phyloP scores from a whole-genome alignment of 2,329 filamentous ascomycete species.

The Cryoendolithus antarcticus region DNA sequence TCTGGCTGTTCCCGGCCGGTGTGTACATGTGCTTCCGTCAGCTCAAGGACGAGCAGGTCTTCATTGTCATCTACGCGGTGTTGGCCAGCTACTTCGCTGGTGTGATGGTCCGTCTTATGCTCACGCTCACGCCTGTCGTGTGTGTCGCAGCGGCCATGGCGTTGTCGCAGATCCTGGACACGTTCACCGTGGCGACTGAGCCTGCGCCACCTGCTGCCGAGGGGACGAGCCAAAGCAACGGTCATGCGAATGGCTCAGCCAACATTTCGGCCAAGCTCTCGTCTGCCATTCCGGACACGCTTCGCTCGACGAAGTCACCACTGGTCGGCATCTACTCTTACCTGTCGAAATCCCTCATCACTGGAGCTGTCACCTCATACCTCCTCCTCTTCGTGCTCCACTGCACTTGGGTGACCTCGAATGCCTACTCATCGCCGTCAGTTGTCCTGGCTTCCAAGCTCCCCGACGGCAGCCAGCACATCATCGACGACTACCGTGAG shows the following conservation, averaged over 20 bases:
- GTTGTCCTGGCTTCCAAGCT: constrained; percentile 86
- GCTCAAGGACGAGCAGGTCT: constrained; percentile 91
- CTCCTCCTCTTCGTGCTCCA: constrained; percentile 89
- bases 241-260: constrained; percentile 27
- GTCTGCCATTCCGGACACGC: constrained; percentile 37
- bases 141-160: constrained; percentile 88
- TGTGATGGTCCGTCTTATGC: constrained; percentile 98
- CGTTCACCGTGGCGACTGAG: constrained; percentile 58
- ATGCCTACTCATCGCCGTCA: constrained; percentile 95
- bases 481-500: constrained; percentile 98
- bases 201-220: constrained; percentile 50
- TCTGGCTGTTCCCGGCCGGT: constrained; percentile 97
- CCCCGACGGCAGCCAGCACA: constrained; percentile 91
- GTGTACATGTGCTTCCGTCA: constrained; percentile 97
- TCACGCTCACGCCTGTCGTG: constrained; percentile 90
- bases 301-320: constrained; percentile 61
- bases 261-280: constrained; percentile 45
- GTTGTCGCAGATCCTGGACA: constrained; percentile 76
- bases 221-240: constrained; percentile 28
- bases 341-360: constrained; percentile 68
- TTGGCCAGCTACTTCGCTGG: constrained; percentile 96
- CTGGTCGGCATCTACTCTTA: constrained; percentile 72
- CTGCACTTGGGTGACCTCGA: constrained; percentile 98
- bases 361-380: constrained; percentile 61
- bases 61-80: constrained; percentile 93